Percentiles rank a stretch among this genome's conserved stretches.
Conservation (phyloP, 2,329 filamentous ascomycete genomes). For the Botrytis pseudocinerea region DNA sequence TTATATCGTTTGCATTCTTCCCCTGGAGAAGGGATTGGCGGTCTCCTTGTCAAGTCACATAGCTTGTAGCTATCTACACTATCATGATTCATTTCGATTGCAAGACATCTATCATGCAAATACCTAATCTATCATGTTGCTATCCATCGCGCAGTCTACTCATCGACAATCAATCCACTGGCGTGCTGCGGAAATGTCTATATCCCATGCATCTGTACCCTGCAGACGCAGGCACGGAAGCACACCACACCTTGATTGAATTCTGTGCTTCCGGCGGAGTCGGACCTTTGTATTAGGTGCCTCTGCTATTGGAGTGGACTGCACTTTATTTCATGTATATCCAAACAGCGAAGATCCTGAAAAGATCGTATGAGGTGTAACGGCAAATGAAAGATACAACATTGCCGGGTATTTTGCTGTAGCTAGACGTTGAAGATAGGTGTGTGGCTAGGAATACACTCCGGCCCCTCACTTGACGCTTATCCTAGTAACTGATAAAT, state of each 20-base stretch:
- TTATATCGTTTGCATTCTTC: conserved; percentile 24
- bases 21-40: not conserved
- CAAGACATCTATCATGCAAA: conserved; percentile 15
- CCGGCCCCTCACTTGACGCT: not conserved
- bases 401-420: not conserved
- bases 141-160: conserved; percentile 12
- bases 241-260: conserved; percentile 10
- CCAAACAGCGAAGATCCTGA: conserved; percentile 10
- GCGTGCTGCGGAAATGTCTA: conserved; percentile 2
- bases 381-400: conserved; percentile 10
- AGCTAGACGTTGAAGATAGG: not conserved
- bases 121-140: conserved; percentile 16
- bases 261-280: conserved; percentile 11
- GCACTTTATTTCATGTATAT: not conserved
- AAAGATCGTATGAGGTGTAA: not conserved
- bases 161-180: not conserved
- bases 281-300: not conserved
- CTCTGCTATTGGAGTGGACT: conserved; percentile 4
- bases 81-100: conserved; percentile 24
- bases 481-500: conserved; percentile 7
- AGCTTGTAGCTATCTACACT: conserved; percentile 33
- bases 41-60: conserved; percentile 26
- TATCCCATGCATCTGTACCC: conserved; percentile 16
- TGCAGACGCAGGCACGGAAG: conserved; percentile 23
- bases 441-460: not conserved